Conservation (phyloP, 2,329 filamentous ascomycete species). For the Cylindrodendrum hubeiense region DNA sequence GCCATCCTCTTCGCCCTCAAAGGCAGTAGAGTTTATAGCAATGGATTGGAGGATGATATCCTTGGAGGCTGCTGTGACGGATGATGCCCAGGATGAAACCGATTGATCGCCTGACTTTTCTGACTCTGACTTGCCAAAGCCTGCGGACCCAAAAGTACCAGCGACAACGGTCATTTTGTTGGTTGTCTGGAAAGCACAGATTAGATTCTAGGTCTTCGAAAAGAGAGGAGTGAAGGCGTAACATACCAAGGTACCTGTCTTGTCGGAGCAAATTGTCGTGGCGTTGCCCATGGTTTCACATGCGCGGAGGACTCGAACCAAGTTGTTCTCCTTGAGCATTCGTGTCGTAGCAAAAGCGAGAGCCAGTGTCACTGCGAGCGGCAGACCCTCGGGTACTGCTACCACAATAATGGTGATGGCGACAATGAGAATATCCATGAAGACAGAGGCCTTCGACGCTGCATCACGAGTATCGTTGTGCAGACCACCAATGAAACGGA, state of each 20-base stretch:
- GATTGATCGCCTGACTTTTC: not conserved
- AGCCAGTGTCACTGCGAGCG: conserved; percentile 75
- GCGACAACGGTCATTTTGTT: conserved; percentile 83
- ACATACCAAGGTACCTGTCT: conserved; percentile 49
- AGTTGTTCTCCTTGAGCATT: conserved; percentile 78
- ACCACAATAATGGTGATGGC: conserved; percentile 76
- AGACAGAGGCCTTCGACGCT: conserved; percentile 68
- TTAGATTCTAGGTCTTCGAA: not conserved
- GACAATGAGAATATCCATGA: conserved; percentile 74
- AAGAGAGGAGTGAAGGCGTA: not conserved
- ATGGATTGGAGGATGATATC: conserved; percentile 75
- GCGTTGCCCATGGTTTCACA: conserved; percentile 82
- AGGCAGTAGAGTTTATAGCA: conserved; percentile 70
- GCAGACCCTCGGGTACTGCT: conserved; percentile 75
- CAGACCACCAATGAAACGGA: conserved; percentile 78
- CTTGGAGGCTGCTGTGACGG: conserved; percentile 49
- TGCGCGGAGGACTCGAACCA: conserved; percentile 75
- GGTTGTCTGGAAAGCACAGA: conserved; percentile 56
- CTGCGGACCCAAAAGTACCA: conserved; percentile 67
- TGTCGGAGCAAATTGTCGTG: conserved; percentile 81
- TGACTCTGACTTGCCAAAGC: conserved; percentile 24
- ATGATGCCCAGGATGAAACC: conserved; percentile 9
- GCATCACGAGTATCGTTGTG: conserved; percentile 61
- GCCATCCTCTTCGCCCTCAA: conserved; percentile 63
- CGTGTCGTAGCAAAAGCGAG: conserved; percentile 77